A percentile compares a stretch with the other conserved stretches of the same genome.
Conservation (phyloP, 108 stramenopile species). For the Mayamaea pseudoterrestris region DNA sequence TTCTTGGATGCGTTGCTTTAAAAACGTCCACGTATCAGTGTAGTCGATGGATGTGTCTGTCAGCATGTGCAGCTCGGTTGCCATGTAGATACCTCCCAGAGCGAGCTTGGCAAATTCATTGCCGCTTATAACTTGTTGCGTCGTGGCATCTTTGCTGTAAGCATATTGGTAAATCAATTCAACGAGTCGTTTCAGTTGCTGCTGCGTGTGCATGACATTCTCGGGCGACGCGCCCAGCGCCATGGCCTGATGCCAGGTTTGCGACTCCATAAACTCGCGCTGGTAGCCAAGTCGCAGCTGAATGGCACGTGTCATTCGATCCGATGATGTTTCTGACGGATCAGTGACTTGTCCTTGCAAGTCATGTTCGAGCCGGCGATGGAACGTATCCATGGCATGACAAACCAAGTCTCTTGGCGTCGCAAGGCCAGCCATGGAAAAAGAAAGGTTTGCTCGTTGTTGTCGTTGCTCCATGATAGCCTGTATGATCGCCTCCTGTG, state of each 20-base stretch:
- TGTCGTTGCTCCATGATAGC: no score
- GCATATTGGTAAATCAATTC: constrained; percentile 15
- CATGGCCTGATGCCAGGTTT: constrained; percentile 76
- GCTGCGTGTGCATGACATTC: constrained; percentile 24
- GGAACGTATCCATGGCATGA: constrained; percentile 72
- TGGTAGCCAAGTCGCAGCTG: constrained; percentile 32
- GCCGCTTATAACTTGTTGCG: no score
- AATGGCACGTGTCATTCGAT: constrained; percentile 23
- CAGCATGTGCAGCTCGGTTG: constrained; percentile 72
- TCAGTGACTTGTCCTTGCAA: constrained; percentile 11
- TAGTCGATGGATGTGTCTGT: constrained; percentile 28
- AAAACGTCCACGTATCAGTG: constrained; percentile 54
- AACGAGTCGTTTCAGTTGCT: constrained; percentile 49
- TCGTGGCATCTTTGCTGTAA: no score
- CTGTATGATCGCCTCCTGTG: constrained; percentile 61
- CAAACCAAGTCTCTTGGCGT: constrained; percentile 51
- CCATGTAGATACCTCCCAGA: constrained; percentile 57
- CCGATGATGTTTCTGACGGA: no score
- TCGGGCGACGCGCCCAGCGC: constrained; percentile 57
- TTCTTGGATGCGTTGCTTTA: constrained; percentile 39
- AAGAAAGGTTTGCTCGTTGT: constrained; percentile 29
- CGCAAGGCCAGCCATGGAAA: constrained; percentile 57
- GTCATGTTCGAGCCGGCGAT: constrained; percentile 29
- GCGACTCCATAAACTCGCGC: constrained; percentile 20
- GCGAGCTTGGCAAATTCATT: constrained; percentile 14